These are phyloP conservation scores for Kwoniella dejecticola DNA, from an alignment of 768 basidiomycete species.

Conservation along the genomic window DNA sequence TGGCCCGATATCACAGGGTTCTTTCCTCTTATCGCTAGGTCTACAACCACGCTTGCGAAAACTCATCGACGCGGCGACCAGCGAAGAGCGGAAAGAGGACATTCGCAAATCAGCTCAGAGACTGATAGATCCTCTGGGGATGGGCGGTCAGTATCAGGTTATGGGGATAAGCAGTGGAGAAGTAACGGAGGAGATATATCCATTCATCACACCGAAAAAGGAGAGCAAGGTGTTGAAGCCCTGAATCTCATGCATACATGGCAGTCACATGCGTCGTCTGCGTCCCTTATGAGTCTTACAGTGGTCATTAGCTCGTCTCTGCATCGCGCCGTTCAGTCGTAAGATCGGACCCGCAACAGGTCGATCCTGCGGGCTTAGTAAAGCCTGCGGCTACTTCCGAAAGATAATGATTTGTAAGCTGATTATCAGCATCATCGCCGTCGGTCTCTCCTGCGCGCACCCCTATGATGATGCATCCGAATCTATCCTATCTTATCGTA, in stretches of 20 bases:
- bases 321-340: too few relatives aligned
- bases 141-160: slow-evolving; percentile 86
- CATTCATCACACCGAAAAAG: slow-evolving; percentile 10
- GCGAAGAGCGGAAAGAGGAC: slow-evolving; percentile 59
- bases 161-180: slow-evolving; percentile 61
- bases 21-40: slow-evolving; percentile 79
- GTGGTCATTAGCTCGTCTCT: too few relatives aligned
- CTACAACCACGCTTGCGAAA: slow-evolving; percentile 67
- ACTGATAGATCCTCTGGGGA: slow-evolving; percentile 74
- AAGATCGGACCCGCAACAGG: too few relatives aligned
- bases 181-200: slow-evolving; percentile 16
- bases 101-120: slow-evolving; percentile 68
- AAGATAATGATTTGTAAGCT: too few relatives aligned
- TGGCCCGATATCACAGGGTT: slow-evolving; percentile 73
- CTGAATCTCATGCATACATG: slow-evolving; percentile 3
- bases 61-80: slow-evolving; percentile 62
- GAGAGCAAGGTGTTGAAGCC: slow-evolving; percentile 16
- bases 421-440: too few relatives aligned
- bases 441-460: too few relatives aligned
- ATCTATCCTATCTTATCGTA: too few relatives aligned
- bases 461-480: too few relatives aligned
- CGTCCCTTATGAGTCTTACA: too few relatives aligned
- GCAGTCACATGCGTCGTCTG: too few relatives aligned
- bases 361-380: too few relatives aligned
- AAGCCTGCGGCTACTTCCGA: too few relatives aligned